Percentiles rank a stretch among this genome's conserved stretches.
Evolutionary conservation across 495 filamentous ascomycete genomes (phyloP).

Genomic region (Penicillium flavigenum): DNA sequence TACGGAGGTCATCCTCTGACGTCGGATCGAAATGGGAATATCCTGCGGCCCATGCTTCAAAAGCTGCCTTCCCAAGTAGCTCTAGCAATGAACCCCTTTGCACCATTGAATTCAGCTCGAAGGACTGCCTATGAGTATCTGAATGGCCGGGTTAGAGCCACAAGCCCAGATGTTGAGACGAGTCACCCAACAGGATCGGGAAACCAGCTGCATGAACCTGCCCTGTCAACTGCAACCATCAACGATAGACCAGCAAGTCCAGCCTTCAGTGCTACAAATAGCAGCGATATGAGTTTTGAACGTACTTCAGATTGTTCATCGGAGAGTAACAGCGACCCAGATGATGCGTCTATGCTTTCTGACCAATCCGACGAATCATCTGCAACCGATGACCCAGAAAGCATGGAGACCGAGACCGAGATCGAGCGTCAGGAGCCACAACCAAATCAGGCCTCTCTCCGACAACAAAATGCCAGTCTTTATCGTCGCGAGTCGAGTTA

Average conservation of each 20-base stretch:
- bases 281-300: not conserved
- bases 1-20: not conserved
- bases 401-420: conserved; percentile 13
- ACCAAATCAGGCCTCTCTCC: not conserved
- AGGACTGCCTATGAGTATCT: no score
- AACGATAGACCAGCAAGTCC: not conserved
- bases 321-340: conserved; percentile 10
- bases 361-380: conserved; percentile 18
- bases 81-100: not conserved
- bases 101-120: not conserved
- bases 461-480: conserved; percentile 15
- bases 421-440: conserved; percentile 4
- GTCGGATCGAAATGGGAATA: not conserved
- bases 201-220: not conserved
- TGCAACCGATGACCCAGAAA: conserved; percentile 12
- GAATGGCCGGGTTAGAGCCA: not conserved
- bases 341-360: conserved; percentile 16
- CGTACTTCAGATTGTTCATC: conserved; percentile 12
- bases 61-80: not conserved
- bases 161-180: not conserved
- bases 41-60: not conserved
- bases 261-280: not conserved
- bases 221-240: not conserved
- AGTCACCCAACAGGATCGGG: not conserved
- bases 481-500: not conserved